Evolutionary conservation across 1,284 basidiomycete species (phyloP), one percentile per base, ranked within the genome.

Genomic region (Sporisorium reilianum): DNA sequence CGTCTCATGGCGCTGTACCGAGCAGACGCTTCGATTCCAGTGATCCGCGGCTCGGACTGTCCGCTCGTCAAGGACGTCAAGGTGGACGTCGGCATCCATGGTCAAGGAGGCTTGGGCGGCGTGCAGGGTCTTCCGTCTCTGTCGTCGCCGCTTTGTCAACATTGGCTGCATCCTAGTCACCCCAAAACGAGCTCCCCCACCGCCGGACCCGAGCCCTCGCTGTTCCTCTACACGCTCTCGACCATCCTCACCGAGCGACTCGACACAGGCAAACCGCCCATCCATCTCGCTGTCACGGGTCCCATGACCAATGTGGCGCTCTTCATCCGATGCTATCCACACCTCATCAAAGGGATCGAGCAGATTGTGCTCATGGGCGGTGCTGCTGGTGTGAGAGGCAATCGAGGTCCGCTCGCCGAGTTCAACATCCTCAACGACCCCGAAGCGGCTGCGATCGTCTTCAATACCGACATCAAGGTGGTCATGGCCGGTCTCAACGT

Each of bases 181-280:
- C 63, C 64, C 2, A 66, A 50, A 40, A 67, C 64, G 20, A 75
- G 68, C 68, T 67, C 73, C 3, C 69, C 74, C 0, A 65, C 66
- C 6, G 66, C 66, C 4, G 59, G 64, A 5, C 67, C 66, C 14
- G 67, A 74, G 34, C 75, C 75, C 20, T 63, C 64, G n/a, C 60
- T 67, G 32, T 73, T 73, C n/a, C 64, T 77, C n/a, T 60, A 71
- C 52, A 64, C 71, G n/a, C 71, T 77, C 41, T 63, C 75, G 1
- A 64, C 56, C n/a, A 87, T 88, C 3, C 86, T 93, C 56, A 88
- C 85, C 12, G 50, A 70, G 5, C 64, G 83, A 0, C 64, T 73
- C 40, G 64, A 60, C 42, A 25, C 62, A 4, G 62, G 69, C 41
- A 64, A 64, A 42, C 59, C 70, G 2, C 72, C 69, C 5, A 65